Evolutionary conservation across 768 basidiomycete species (phyloP).

Genomic region (Lactarius sp.): DNA sequence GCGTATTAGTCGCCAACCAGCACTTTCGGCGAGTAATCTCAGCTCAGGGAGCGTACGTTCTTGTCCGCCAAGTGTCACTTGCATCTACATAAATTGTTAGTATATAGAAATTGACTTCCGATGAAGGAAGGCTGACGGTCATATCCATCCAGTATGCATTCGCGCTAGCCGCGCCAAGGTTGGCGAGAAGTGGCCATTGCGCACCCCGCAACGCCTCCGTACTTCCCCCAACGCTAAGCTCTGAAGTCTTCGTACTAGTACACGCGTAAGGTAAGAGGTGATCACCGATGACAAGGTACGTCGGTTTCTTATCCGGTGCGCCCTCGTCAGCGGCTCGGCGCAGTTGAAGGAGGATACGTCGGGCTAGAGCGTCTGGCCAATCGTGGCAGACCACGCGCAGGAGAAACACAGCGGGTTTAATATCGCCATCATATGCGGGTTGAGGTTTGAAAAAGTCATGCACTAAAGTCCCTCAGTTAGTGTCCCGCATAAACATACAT

Average conservation of each 20-base stretch:
- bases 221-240: slow-evolving; percentile 39
- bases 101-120: not conserved
- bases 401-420: slow-evolving; percentile 57
- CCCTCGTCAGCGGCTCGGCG: slow-evolving; percentile 35
- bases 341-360: slow-evolving; percentile 42
- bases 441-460: slow-evolving; percentile 78
- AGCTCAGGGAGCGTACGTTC: slow-evolving; percentile 63
- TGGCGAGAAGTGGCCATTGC: slow-evolving; percentile 60
- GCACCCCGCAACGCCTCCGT: slow-evolving; percentile 50
- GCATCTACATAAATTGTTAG: slow-evolving; percentile 45
- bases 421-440: slow-evolving; percentile 21
- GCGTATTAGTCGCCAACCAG: slow-evolving; percentile 58
- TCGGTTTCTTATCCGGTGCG: slow-evolving; percentile 30
- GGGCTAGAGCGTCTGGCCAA: slow-evolving; percentile 59
- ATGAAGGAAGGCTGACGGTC: slow-evolving; percentile 39
- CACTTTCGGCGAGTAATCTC: slow-evolving; percentile 45
- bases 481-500: not conserved
- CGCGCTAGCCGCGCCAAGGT: slow-evolving; percentile 65
- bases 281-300: slow-evolving; percentile 65
- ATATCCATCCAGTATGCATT: slow-evolving; percentile 70
- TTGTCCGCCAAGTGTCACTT: slow-evolving; percentile 59
- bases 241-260: slow-evolving; percentile 28
- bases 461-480: slow-evolving; percentile 33
- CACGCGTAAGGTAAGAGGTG: slow-evolving; percentile 69
- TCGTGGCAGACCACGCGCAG: slow-evolving; percentile 72